These are phyloP conservation scores for Malus domestica DNA, from an alignment of 306 rosid species.

Conservation along the genomic window ASM211411v1 NC_041791.1:27097501-27098000, in stretches of 20 bases:
- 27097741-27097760: too few relatives aligned
- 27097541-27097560: constrained; percentile 24
- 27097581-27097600: background rate
- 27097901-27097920: too few relatives aligned
- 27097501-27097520: constrained; percentile 55
- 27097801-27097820: background rate
- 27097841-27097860: background rate
- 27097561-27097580: constrained; percentile 38
- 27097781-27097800: background rate
- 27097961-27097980: too few relatives aligned
- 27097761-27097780: background rate
- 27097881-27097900: too few relatives aligned
- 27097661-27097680: background rate
- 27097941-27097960: too few relatives aligned
- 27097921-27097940: too few relatives aligned
- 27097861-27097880: background rate
- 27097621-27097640: constrained; percentile 9
- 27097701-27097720: background rate
- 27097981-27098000: too few relatives aligned
- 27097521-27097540: constrained; percentile 54
- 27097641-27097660: constrained; percentile 2
- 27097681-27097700: background rate
- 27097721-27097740: background rate
- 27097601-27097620: background rate
- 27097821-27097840: background rate